Evolutionary conservation across 768 basidiomycete genomes (phyloP).

Genomic region (Termitomyces bulborhizus): DNA sequence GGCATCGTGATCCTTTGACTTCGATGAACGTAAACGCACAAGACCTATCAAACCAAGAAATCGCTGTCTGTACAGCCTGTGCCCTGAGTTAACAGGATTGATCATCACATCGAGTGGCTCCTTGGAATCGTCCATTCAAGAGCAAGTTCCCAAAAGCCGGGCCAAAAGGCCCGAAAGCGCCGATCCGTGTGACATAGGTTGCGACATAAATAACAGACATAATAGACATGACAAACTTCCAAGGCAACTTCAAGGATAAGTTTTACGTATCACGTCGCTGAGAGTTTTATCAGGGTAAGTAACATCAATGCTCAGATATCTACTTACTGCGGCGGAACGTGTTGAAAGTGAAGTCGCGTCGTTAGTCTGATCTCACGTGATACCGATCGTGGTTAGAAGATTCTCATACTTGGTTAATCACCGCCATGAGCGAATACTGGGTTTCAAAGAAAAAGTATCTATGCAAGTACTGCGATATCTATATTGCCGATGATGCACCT

Average conservation of each 20-base stretch:
- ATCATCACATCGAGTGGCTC: background rate
- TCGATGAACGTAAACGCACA: constrained; percentile 28
- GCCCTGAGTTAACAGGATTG: constrained; percentile 19
- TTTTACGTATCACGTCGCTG: background rate
- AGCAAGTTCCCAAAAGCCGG: background rate
- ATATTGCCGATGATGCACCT: constrained; percentile 93
- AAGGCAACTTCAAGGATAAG: background rate
- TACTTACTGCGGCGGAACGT: background rate
- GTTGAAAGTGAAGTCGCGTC: background rate
- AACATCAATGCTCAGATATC: background rate
- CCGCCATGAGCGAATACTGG: constrained; percentile 85
- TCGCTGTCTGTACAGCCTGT: constrained; percentile 64
- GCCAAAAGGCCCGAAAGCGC: too few species aligned
- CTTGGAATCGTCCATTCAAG: constrained; percentile 1
- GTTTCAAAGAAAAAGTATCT: constrained; percentile 88
- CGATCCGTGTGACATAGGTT: background rate
- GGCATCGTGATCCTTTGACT: background rate
- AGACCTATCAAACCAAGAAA: constrained; percentile 62
- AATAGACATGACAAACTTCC: background rate
- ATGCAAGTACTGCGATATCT: constrained; percentile 97
- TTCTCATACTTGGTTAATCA: background rate
- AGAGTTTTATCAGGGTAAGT: background rate
- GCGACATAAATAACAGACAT: too few species aligned
- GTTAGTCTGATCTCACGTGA: too few species aligned
- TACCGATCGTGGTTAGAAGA: background rate